Evolutionary conservation across 306 rosid species (phyloP).

Genomic region (Fagus sylvatica): DNA sequence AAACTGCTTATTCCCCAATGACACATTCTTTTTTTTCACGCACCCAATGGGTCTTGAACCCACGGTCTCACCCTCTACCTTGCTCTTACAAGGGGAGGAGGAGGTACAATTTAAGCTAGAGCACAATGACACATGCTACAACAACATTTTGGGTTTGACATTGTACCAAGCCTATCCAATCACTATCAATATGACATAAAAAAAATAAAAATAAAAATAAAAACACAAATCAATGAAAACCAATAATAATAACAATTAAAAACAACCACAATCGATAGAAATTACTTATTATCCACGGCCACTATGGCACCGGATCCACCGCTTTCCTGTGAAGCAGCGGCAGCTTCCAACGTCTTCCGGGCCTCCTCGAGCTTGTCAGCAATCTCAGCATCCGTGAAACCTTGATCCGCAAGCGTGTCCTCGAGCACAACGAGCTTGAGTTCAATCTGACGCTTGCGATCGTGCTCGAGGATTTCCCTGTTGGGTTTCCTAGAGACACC

Average conservation of each 20-base stretch:
- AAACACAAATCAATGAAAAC: not conserved
- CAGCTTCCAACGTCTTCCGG: conserved; percentile 52
- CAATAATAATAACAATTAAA: not conserved
- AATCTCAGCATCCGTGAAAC: conserved; percentile 64
- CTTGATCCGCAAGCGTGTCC: conserved; percentile 81
- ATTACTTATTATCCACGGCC: conserved; percentile 38
- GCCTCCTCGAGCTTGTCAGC: conserved; percentile 66
- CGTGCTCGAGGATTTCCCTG: conserved; percentile 84
- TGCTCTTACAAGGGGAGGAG: no score
- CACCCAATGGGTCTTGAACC: no score
- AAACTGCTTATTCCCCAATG: no score
- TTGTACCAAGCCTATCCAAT: not conserved
- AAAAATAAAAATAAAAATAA: not conserved
- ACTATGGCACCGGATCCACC: conserved; percentile 34
- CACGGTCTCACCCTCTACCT: no score
- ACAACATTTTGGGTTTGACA: not conserved
- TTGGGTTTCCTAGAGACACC: conserved; percentile 77
- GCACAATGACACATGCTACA: not conserved
- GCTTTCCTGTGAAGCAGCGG: conserved; percentile 31
- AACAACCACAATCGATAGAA: not conserved
- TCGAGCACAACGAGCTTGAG: conserved; percentile 80
- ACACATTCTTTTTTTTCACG: no score
- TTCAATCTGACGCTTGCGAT: conserved; percentile 94
- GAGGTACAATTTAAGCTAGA: no score
- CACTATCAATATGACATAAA: not conserved